Percentiles rank a stretch among this genome's conserved stretches.
phyloP scores from a whole-genome alignment of 768 basidiomycete species.

The Atractiella rhizophila region DNA sequence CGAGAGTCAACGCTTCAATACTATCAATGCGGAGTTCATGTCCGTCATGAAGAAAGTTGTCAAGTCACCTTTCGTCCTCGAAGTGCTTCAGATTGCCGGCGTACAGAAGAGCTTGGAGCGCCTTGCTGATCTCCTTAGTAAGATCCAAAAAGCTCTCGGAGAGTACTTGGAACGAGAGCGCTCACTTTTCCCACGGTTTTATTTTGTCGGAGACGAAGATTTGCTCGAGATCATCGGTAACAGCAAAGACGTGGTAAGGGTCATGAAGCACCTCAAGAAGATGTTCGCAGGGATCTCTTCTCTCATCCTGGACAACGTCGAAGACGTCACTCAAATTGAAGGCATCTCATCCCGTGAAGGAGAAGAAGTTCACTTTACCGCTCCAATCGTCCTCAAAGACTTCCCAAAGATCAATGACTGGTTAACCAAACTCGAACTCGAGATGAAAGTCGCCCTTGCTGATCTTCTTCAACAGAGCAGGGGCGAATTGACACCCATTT shows the following conservation, averaged over 20 bases:
- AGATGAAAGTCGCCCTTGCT: constrained; percentile 78
- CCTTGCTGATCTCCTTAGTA: constrained; percentile 77
- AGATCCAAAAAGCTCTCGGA: constrained; percentile 96
- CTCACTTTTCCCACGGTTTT: constrained; percentile 94
- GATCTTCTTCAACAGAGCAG: constrained; percentile 55
- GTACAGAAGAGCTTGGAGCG: constrained; percentile 96
- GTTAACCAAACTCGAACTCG: constrained; percentile 69
- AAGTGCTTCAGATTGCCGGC: constrained; percentile 83
- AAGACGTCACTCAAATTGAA: constrained; percentile 61
- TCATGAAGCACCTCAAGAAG: constrained; percentile 99
- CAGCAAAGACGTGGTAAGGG: constrained; percentile 89
- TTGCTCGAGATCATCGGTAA: constrained; percentile 96
- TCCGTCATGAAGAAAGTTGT: constrained; percentile 99
- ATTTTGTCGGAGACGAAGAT: constrained; percentile 98
- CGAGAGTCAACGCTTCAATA: constrained; percentile 74
- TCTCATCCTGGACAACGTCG: constrained; percentile 63
- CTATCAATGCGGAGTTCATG: constrained; percentile 94
- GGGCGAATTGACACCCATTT: constrained; percentile 52
- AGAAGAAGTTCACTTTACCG: constrained; percentile 64
- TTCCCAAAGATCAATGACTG: constrained; percentile 97
- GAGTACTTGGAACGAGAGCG: constrained; percentile 96
- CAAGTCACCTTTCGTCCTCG: constrained; percentile 91
- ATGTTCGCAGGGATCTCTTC: constrained; percentile 98
- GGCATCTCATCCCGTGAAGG: constrained; percentile 92
- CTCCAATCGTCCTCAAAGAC: constrained; percentile 65